Percentiles rank a stretch among this genome's conserved stretches.
These are phyloP conservation scores for Croton laevigatus DNA, from an alignment of 441 rosid species.

Conservation along the genomic window DNA sequence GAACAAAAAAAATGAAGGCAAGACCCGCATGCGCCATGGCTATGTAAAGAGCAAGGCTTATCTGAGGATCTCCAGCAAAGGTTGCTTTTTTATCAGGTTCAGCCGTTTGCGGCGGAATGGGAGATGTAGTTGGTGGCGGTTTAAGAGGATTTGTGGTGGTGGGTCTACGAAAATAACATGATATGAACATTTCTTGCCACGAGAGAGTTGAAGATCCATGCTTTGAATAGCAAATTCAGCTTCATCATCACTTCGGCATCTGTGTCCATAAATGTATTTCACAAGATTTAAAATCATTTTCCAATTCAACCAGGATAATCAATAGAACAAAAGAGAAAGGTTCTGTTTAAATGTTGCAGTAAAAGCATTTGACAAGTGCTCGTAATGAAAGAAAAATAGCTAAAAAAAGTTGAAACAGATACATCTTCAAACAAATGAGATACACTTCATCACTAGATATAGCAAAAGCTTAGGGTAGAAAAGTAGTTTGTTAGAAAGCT, in stretches of 20 bases:
- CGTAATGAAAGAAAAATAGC: neutral
- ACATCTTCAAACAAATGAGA: neutral
- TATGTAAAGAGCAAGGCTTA: slow-evolving; percentile 83
- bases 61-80: slow-evolving; percentile 62
- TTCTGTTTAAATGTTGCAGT: neutral
- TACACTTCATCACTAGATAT: neutral
- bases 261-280: slow-evolving; percentile 31
- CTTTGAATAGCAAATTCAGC: slow-evolving; percentile 54
- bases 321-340: slow-evolving; percentile 1
- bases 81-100: slow-evolving; percentile 27
- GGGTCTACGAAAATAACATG: slow-evolving; percentile 71
- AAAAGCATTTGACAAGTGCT: neutral
- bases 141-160: slow-evolving; percentile 36
- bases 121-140: slow-evolving; percentile 23
- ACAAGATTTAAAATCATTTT: slow-evolving; percentile 1
- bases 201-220: slow-evolving; percentile 45
- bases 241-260: slow-evolving; percentile 80
- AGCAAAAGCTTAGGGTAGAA: neutral
- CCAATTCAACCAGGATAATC: slow-evolving; percentile 2
- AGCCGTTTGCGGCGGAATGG: neutral
- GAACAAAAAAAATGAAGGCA: slow-evolving; percentile 59
- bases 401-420: neutral
- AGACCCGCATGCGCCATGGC: slow-evolving; percentile 99
- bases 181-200: slow-evolving; percentile 96
- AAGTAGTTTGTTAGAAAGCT: neutral